Conservation (phyloP, 164 flowering plant species). For the Amborella trichopoda region DNA sequence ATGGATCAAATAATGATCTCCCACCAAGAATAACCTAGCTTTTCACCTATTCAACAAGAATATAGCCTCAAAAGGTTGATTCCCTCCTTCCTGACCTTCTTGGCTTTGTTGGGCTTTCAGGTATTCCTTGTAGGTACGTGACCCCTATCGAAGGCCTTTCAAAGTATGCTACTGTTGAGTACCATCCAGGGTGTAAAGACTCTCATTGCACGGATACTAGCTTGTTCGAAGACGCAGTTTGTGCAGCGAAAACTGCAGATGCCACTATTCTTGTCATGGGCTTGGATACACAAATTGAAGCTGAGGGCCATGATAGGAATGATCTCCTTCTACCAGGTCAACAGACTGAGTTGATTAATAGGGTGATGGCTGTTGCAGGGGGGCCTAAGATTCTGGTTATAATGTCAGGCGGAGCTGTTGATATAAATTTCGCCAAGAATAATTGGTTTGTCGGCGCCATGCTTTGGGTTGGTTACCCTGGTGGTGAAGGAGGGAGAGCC, state of each 20-base stretch:
- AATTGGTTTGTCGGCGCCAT: slow-evolving; percentile 51
- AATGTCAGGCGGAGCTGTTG: slow-evolving; percentile 58
- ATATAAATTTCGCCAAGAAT: slow-evolving; percentile 54
- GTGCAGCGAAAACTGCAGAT: slow-evolving; percentile 43
- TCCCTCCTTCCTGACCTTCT: no score
- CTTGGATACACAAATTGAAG: slow-evolving; percentile 55
- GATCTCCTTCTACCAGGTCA: slow-evolving; percentile 55
- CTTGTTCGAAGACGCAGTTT: slow-evolving; percentile 29
- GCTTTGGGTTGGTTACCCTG: slow-evolving; percentile 83
- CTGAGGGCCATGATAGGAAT: slow-evolving; percentile 36
- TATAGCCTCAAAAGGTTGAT: no score
- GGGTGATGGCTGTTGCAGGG: slow-evolving; percentile 42
- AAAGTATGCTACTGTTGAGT: background rate
- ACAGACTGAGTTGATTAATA: slow-evolving; percentile 50
- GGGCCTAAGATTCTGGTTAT: slow-evolving; percentile 54
- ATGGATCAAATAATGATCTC: no score
- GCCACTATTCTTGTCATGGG: slow-evolving; percentile 61
- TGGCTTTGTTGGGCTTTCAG: no score
- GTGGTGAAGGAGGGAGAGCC: slow-evolving; percentile 69
- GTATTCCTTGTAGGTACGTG: slow-evolving; percentile 11
- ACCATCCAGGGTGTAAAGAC: slow-evolving; percentile 10
- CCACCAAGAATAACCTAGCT: no score
- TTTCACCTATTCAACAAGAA: no score
- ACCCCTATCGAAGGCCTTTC: slow-evolving; percentile 4
- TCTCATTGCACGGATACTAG: slow-evolving; percentile 28